Percentiles rank a stretch among this genome's conserved stretches.
phyloP scores from a whole-genome alignment of 208 protist genomes.

The Endotrypanum monterogeii region DNA sequence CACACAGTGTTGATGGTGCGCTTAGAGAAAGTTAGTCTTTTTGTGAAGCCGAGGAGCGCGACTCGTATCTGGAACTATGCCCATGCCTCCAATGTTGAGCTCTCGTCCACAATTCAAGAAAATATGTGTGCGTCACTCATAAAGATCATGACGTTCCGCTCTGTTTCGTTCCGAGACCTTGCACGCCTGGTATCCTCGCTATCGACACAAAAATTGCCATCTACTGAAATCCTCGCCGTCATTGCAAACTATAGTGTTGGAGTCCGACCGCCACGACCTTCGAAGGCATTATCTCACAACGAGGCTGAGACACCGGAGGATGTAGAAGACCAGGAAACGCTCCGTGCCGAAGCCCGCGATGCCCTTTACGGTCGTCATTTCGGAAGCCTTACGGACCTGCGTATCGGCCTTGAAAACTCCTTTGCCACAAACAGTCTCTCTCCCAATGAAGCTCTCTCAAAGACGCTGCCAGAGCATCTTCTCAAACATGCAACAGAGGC shows the following conservation, averaged over 20 bases:
- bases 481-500: conserved; percentile 34
- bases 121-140: conserved; percentile 37
- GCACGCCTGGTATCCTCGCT: conserved; percentile 25
- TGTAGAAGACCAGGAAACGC: conserved; percentile 25
- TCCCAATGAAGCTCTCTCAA: conserved; percentile 37
- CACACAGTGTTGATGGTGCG: conserved; percentile 45
- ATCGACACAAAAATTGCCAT: conserved; percentile 35
- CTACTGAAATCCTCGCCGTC: conserved; percentile 36
- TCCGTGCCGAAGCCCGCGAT: conserved; percentile 21
- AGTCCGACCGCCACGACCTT: conserved; percentile 49
- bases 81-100: conserved; percentile 24
- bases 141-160: conserved; percentile 32
- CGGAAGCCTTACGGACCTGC: conserved; percentile 34
- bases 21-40: conserved; percentile 53
- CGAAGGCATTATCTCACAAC: neutral
- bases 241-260: conserved; percentile 57
- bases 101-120: conserved; percentile 41
- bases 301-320: conserved; percentile 9
- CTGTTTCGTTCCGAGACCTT: conserved; percentile 20
- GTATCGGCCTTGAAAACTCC: conserved; percentile 53
- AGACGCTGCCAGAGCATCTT: conserved; percentile 47
- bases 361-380: conserved; percentile 43
- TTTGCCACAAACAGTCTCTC: conserved; percentile 36
- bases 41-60: conserved; percentile 29
- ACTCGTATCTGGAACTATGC: conserved; percentile 41